Percentiles rank a stretch among this genome's conserved stretches.
phyloP scores from a whole-genome alignment of 768 basidiomycete genomes.

The Suillus americanus region DNA sequence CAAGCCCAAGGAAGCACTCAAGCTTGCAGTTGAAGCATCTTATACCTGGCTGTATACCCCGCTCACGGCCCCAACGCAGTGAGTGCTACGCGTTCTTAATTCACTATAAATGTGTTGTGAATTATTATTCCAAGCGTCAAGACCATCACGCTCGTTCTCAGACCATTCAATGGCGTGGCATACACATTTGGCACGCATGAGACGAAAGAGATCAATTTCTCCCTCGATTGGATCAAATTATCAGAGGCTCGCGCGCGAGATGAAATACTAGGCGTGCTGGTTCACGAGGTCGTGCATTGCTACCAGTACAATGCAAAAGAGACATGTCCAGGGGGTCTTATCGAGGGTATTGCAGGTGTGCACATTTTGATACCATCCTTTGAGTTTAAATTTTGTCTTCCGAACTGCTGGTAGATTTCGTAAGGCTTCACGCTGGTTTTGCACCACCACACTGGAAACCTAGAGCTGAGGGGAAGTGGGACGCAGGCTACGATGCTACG shows the following conservation, averaged over 20 bases:
- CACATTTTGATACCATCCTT: constrained; percentile 2
- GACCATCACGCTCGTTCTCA: constrained; percentile 56
- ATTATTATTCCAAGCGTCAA: constrained; percentile 41
- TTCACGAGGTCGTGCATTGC: constrained; percentile 79
- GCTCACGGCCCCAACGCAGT: constrained; percentile 48
- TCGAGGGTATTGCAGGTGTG: constrained; percentile 79
- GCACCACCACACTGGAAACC: constrained; percentile 72
- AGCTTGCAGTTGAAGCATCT: constrained; percentile 39
- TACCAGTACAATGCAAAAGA: constrained; percentile 67
- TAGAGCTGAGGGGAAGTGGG: constrained; percentile 54
- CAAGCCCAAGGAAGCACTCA: constrained; percentile 39
- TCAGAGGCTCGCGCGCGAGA: constrained; percentile 42
- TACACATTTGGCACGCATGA: constrained; percentile 46
- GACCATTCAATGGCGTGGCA: constrained; percentile 70
- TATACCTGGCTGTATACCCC: constrained; percentile 43
- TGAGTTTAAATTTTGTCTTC: constrained; percentile 1
- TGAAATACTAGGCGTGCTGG: constrained; percentile 70
- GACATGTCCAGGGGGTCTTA: constrained; percentile 65
- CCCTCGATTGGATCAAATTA: constrained; percentile 60
- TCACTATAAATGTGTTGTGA: constrained; percentile 12
- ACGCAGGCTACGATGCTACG: constrained; percentile 73
- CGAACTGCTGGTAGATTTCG: constrained; percentile 53
- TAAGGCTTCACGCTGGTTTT: constrained; percentile 58
- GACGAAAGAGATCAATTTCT: constrained; percentile 75
- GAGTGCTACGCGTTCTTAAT: constrained; percentile 24